Base-by-base conservation (phyloP, 257 asterid genomes). In the Gentiana macrophylla region DNA sequence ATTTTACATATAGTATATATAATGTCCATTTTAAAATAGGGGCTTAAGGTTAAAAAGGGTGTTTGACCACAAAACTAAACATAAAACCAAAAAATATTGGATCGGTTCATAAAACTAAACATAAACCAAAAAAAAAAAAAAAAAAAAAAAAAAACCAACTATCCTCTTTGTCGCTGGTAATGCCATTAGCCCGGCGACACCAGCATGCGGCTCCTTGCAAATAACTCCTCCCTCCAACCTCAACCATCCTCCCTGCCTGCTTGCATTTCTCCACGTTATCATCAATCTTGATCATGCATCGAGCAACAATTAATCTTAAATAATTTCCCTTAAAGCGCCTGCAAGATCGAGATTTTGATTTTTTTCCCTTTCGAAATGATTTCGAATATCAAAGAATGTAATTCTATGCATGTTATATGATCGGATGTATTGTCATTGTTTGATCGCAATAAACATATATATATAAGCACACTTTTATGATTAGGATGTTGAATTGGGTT, bases 401-500 rank as follows among this genome's bases (percentile, higher is more conserved):
- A 56, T 33, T 32, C 12, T 35, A 12, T 61, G 35, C 13, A 50
- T 34, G 32, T 15, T 44, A 15, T 24, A 24, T 24, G 24, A 24
- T 24, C 2, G 7, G 8, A 5, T 4, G 6, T 12, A 12, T 5
- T 33, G 2, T 5, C 47, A 10, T 59, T 35, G 12, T 34, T 34
- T 35, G n/a, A 35, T 35, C 8, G 10, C 8, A 50, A 32, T 32
- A 43, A 9, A 0, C 4, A 53, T 52, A 9, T 35, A 41, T 41
- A 4, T 41, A 41, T 5, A 4, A 4, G 9, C 8, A 10, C 46
- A 41, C 6, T 41, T 41, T 41, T 41, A 41, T 41, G 46, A 41
- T 57, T 32, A 57, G 67, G 84, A 80, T 74, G 59, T 70, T 47
- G 79, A 78, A 70, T 66, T 69, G 77, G 80, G 92, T 2, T 37